Conservation (phyloP, 371 early-diverging fungal species). For the Rhizopus arrhizus region DNA sequence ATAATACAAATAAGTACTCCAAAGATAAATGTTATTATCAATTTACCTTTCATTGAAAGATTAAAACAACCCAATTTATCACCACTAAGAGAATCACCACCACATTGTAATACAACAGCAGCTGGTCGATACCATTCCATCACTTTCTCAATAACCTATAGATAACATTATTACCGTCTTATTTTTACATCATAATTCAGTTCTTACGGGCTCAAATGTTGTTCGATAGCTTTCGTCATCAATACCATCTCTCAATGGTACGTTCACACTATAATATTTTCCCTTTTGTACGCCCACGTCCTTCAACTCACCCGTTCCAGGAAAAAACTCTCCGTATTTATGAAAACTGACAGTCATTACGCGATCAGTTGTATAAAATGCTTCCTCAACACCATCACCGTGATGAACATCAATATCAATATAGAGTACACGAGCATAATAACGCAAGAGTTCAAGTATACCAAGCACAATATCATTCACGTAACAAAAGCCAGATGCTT, state of each 20-base stretch:
- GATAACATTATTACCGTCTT: neutral
- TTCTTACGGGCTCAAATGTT: conserved; percentile 85
- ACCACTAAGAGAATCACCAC: conserved; percentile 98
- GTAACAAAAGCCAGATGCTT: conserved; percentile 97
- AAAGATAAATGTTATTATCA: neutral
- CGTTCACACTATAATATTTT: conserved; percentile 68
- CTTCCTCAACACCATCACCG: conserved; percentile 98
- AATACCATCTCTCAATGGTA: conserved; percentile 94
- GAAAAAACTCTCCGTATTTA: conserved; percentile 97
- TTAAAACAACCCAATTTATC: conserved; percentile 99
- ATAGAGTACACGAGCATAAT: conserved; percentile 91
- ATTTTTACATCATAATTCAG: neutral
- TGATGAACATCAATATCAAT: conserved; percentile 98
- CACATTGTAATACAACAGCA: conserved; percentile 98
- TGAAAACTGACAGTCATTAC: conserved; percentile 98
- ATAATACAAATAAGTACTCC: neutral
- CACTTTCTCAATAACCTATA: conserved; percentile 82
- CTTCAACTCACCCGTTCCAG: conserved; percentile 90
- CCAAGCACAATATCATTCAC: conserved; percentile 96
- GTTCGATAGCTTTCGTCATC: conserved; percentile 89
- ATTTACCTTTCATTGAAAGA: conserved; percentile 83
- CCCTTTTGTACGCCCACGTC: conserved; percentile 83
- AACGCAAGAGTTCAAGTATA: conserved; percentile 76
- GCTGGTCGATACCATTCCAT: conserved; percentile 96
- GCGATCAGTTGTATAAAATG: conserved; percentile 95